Evolutionary conservation across 306 rosid species (phyloP).

Genomic region (Acacia acuminata): DNA sequence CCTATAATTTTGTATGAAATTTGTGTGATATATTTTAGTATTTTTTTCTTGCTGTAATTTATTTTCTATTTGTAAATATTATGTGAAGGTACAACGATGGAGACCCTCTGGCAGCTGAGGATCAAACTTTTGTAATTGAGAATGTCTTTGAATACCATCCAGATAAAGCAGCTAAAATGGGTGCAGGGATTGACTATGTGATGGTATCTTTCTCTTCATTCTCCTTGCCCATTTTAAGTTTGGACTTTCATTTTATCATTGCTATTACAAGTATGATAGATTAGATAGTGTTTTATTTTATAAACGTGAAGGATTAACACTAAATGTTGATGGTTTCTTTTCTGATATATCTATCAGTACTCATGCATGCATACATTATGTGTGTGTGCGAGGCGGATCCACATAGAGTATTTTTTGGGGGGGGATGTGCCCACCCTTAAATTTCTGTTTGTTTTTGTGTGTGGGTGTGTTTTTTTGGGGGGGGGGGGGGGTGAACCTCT

Average conservation of each 20-base stretch:
- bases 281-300: background rate
- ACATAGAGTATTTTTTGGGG: too few species aligned
- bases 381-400: too few species aligned
- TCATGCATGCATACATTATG: background rate
- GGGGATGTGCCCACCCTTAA: too few species aligned
- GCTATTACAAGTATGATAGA: slow-evolving; percentile 1
- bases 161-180: slow-evolving; percentile 84
- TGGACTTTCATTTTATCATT: background rate
- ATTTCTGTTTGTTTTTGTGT: too few species aligned
- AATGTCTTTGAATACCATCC: slow-evolving; percentile 84
- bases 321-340: slow-evolving; percentile 2
- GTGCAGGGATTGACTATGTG: slow-evolving; percentile 74
- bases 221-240: slow-evolving; percentile 16
- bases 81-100: slow-evolving; percentile 79
- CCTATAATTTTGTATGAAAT: background rate
- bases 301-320: background rate
- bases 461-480: too few species aligned
- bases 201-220: slow-evolving; percentile 55
- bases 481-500: too few species aligned
- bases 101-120: slow-evolving; percentile 74
- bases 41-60: slow-evolving; percentile 16
- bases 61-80: slow-evolving; percentile 34
- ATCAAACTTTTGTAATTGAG: slow-evolving; percentile 62
- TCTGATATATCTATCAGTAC: background rate
- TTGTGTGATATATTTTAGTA: background rate